A percentile compares a stretch with the other conserved stretches of the same genome.
Evolutionary conservation across 257 asterid species (phyloP).

Genomic region (Hygrophila difformis): DNA sequence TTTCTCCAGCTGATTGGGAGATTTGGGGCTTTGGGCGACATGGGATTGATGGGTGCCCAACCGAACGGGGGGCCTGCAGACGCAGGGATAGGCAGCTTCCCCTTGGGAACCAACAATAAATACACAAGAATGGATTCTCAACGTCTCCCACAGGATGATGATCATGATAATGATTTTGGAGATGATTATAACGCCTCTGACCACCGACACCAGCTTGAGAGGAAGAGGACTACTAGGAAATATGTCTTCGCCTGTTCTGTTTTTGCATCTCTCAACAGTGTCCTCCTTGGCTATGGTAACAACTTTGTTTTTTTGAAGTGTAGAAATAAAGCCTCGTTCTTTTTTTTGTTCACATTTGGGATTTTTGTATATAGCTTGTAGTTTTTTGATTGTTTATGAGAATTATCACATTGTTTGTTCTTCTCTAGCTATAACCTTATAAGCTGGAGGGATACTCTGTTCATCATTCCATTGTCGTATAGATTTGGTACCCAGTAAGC

Average conservation of each 20-base stretch:
- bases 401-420: too few species aligned
- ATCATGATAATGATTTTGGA: constrained; percentile 29
- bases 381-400: too few species aligned
- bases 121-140: constrained; percentile 69
- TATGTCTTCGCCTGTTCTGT: constrained; percentile 90
- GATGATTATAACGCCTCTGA: constrained; percentile 47
- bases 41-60: too few species aligned
- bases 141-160: too few species aligned
- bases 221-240: constrained; percentile 41
- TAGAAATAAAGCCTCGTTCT: constrained; percentile 75
- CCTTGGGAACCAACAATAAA: constrained; percentile 54
- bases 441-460: too few species aligned
- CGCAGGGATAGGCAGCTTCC: constrained; percentile 16
- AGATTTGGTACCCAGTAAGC: too few species aligned
- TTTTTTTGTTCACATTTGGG: constrained; percentile 71
- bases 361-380: constrained; percentile 69
- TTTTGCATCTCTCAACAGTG: constrained; percentile 87
- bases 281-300: constrained; percentile 88
- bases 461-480: too few species aligned
- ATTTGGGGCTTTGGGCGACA: too few species aligned
- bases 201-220: constrained; percentile 44
- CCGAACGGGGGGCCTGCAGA: neutral
- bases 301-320: constrained; percentile 35
- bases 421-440: too few species aligned
- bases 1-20: too few species aligned